These are phyloP conservation scores for Hypoxylon lenormandii DNA, from an alignment of 495 filamentous ascomycete species.

Conservation along the genomic window DNA sequence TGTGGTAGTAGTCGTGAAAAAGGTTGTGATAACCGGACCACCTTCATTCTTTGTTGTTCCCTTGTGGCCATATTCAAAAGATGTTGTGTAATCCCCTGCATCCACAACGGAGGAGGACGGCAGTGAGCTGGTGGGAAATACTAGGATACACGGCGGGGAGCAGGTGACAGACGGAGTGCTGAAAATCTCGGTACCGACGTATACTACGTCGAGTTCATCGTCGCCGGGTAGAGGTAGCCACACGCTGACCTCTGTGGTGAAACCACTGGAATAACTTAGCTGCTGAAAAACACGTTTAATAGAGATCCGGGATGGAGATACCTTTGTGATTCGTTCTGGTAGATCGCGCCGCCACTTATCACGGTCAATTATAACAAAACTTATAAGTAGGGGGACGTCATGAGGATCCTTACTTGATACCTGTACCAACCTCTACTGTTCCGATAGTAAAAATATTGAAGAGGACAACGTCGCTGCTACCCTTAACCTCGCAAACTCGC, in stretches of 20 bases:
- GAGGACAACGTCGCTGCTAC: background rate
- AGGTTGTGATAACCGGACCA: constrained; percentile 7
- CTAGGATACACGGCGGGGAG: constrained; percentile 23
- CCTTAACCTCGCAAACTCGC: constrained; percentile 31
- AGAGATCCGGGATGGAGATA: too few relatives aligned
- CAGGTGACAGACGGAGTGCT: background rate
- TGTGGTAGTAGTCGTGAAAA: constrained; percentile 31
- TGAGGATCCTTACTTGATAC: constrained; percentile 21
- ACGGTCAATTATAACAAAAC: too few relatives aligned
- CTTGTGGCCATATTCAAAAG: constrained; percentile 35
- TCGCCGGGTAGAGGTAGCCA: constrained; percentile 35
- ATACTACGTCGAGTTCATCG: constrained; percentile 35
- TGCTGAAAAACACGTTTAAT: too few relatives aligned
- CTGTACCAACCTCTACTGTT: background rate
- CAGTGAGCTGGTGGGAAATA: constrained; percentile 37
- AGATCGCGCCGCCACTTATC: constrained; percentile 18
- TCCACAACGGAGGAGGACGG: constrained; percentile 8
- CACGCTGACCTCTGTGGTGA: constrained; percentile 43
- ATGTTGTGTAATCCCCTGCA: constrained; percentile 30
- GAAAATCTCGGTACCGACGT: constrained; percentile 33
- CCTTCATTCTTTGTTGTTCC: background rate
- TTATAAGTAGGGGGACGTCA: too few relatives aligned
- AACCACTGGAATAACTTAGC: constrained; percentile 18
- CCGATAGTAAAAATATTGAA: background rate
- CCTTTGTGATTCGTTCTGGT: constrained; percentile 13